Conservation (phyloP, 2,329 filamentous ascomycete species). For the Allantophomopsis cytisporea region DNA sequence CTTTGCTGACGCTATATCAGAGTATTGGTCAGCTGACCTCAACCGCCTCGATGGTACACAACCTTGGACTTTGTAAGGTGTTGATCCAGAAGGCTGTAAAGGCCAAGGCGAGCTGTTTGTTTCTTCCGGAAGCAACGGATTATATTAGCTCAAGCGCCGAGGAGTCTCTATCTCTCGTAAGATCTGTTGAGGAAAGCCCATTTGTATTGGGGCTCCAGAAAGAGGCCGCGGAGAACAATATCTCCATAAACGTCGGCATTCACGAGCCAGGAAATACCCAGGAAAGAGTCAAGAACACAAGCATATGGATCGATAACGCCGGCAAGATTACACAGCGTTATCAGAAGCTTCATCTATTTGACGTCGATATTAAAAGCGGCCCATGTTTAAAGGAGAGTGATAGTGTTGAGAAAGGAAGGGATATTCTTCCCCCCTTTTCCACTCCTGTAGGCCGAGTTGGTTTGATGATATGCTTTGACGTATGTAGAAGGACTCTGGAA, state of each 20-base stretch:
- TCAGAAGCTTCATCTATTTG: conserved; percentile 87
- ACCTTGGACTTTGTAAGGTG: conserved; percentile 63
- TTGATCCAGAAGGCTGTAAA: conserved; percentile 60
- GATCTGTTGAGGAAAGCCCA: background rate
- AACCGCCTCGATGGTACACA: conserved; percentile 63
- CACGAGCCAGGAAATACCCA: conserved; percentile 37
- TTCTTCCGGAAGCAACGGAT: background rate
- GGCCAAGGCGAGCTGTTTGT: conserved; percentile 62
- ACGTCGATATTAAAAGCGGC: conserved; percentile 33
- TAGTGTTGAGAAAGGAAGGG: conserved; percentile 53
- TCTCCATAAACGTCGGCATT: conserved; percentile 77
- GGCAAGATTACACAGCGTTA: conserved; percentile 50
- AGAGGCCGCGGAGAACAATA: conserved; percentile 44
- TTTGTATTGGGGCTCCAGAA: conserved; percentile 33
- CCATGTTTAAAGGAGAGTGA: conserved; percentile 42
- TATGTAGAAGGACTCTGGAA: conserved; percentile 16
- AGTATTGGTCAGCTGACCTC: conserved; percentile 76
- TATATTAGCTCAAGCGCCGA: background rate
- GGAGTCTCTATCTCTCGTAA: background rate
- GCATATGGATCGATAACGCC: conserved; percentile 50
- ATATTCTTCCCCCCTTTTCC: conserved; percentile 56
- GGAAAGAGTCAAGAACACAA: conserved; percentile 43
- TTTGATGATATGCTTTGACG: conserved; percentile 78
- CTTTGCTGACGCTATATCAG: no score
- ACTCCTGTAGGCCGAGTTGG: conserved; percentile 65